Evolutionary conservation across 768 basidiomycete species (phyloP).

Genomic region (Fibroporia radiculosa): DNA sequence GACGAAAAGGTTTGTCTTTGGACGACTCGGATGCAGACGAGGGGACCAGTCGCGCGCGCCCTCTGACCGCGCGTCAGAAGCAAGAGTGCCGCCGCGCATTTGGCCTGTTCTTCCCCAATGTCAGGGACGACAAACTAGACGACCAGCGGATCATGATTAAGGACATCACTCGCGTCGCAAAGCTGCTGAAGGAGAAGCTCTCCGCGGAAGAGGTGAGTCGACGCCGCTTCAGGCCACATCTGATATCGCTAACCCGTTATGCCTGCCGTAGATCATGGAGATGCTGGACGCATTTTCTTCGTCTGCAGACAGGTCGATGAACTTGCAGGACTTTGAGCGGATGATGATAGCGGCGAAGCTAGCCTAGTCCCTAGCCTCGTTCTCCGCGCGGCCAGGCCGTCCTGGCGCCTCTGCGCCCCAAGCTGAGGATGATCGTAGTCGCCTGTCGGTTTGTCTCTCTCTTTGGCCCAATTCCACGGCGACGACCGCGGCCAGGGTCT

Average conservation of each 20-base stretch:
- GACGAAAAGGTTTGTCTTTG: background rate
- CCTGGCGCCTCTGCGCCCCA: no score
- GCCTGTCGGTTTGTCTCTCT: no score
- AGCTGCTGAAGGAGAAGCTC: constrained; percentile 62
- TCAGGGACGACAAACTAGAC: constrained; percentile 36
- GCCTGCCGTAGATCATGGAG: constrained; percentile 50
- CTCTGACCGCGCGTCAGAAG: constrained; percentile 46
- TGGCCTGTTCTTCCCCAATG: constrained; percentile 64
- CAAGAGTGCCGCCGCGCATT: constrained; percentile 52
- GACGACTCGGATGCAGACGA: background rate
- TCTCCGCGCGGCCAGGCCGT: no score
- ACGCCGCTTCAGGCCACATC: background rate
- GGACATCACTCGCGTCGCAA: constrained; percentile 54
- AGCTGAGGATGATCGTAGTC: no score
- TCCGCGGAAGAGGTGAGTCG: constrained; percentile 63
- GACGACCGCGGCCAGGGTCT: no score
- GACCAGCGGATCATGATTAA: constrained; percentile 53
- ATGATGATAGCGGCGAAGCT: constrained; percentile 67
- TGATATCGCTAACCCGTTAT: background rate
- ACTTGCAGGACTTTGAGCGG: constrained; percentile 58
- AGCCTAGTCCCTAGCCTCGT: constrained; percentile 25
- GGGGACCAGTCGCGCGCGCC: background rate
- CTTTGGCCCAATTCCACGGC: no score
- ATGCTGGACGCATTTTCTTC: constrained; percentile 77
- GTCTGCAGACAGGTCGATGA: constrained; percentile 59